Evolutionary conservation across 2,329 filamentous ascomycete species (phyloP), one percentile per base, ranked within the genome.

Genomic region (Sporothrix phasma): DNA sequence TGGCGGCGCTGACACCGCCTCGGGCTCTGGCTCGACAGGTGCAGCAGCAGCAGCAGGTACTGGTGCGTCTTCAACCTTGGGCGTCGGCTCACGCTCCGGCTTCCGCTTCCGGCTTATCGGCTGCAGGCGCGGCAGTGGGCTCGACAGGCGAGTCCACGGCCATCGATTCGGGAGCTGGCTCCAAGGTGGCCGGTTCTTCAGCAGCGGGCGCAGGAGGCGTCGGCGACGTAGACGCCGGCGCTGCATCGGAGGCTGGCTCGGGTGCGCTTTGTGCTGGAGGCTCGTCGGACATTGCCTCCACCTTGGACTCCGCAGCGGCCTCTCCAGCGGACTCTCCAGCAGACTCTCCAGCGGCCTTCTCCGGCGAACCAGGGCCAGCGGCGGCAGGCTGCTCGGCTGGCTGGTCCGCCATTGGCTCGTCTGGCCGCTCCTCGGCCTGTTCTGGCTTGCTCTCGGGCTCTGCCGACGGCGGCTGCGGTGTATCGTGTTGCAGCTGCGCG

Each of bases 361-460:
- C 61, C 22, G 39, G 17, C 11, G 43, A 24, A 13, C 22, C 34
- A 5, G 61, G 37, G 17, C 26, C 47, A 31, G 61, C 13, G 3
- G 31, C 62, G 3, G 19, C 45, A 19, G 54, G 37, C 13, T 59
- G n/a, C n/a, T 54, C 45, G 15, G n/a, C 49, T 22, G 64, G 47
- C 64, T 61, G 64, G 39, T 66, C 65, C 37, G 45, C 37, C 65
- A 64, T 66, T 5, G 53, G 65, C 62, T 64, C 47, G 29, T 64
- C 62, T 13, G 49, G 41, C 11, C 37, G 41, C 43, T 58, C 63
- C 19, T 29, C 56, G 26, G n/a, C 15, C 39, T 43, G 26, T 8
- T 49, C 56, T 10, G 61, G 17, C 37, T 59, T 39, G 37, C 19
- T 37, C 22, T 46, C 24, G 5, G 51, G n/a, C 43, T 51, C 15